Conservation (phyloP, 345 rosid species). For the Bruguiera gymnorhiza region DNA sequence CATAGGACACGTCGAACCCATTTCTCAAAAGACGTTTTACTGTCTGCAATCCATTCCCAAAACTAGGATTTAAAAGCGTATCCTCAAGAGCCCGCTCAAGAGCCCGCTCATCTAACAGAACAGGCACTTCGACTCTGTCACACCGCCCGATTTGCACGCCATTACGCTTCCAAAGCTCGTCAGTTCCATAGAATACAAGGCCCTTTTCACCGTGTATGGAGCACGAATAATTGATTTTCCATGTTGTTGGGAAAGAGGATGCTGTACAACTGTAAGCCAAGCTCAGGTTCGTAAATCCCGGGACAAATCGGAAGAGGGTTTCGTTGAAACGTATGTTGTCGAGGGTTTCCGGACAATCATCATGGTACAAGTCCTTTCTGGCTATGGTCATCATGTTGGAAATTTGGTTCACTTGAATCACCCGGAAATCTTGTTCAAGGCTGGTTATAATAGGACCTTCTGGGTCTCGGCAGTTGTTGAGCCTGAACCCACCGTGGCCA, state of each 20-base stretch:
- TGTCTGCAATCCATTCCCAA: neutral
- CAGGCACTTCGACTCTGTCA: neutral
- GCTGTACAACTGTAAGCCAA: slow-evolving; percentile 27
- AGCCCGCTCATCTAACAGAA: neutral
- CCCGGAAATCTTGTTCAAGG: neutral
- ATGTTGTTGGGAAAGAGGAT: neutral
- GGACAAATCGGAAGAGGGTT: neutral
- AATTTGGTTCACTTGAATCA: neutral
- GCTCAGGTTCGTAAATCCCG: slow-evolving; percentile 9
- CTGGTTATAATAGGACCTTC: neutral
- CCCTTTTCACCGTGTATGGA: rapidly evolving
- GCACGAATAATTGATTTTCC: neutral
- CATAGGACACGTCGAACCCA: slow-evolving; percentile 31
- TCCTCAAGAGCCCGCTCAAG: rapidly evolving
- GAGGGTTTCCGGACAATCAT: slow-evolving; percentile 16
- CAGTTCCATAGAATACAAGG: neutral
- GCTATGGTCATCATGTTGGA: slow-evolving; percentile 19
- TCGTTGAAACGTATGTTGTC: neutral
- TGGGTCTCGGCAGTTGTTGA: slow-evolving; percentile 20
- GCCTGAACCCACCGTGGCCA: slow-evolving; percentile 34
- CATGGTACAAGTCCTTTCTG: slow-evolving; percentile 2
- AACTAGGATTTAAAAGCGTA: rapidly evolving
- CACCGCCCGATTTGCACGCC: neutral
- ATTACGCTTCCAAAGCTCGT: neutral
- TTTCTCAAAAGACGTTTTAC: neutral